phyloP scores from a whole-genome alignment of 2,329 filamentous ascomycete species.

The Paecilomyces sp. region DNA sequence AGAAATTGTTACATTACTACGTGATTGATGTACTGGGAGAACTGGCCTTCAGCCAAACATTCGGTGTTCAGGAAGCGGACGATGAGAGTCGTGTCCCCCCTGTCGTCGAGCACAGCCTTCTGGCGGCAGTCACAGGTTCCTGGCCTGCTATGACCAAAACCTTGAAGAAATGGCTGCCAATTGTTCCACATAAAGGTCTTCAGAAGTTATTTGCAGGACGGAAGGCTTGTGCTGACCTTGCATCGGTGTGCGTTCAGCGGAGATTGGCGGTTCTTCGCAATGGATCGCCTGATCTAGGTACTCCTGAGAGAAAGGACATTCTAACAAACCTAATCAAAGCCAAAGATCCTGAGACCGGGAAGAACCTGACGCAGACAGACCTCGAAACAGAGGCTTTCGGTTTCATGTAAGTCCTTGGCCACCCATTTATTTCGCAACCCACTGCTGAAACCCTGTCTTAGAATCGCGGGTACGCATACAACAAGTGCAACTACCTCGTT shows the following conservation, averaged over 20 bases:
- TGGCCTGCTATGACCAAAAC: conserved; percentile 17
- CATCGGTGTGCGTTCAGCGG: conserved; percentile 1
- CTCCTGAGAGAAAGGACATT: conserved; percentile 20
- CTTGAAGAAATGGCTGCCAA: conserved; percentile 19
- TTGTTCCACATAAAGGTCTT: conserved; percentile 12
- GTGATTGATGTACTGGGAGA: neutral
- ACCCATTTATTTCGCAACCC: neutral
- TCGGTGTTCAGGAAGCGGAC: conserved; percentile 19
- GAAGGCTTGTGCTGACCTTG: conserved; percentile 1
- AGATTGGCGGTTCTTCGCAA: neutral
- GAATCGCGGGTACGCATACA: conserved; percentile 28
- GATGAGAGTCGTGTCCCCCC: conserved; percentile 23
- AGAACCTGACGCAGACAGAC: conserved; percentile 19
- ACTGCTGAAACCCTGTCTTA: conserved; percentile 2
- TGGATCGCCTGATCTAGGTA: neutral
- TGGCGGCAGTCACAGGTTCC: conserved; percentile 21
- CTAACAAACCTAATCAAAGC: conserved; percentile 31
- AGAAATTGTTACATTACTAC: conserved; percentile 16
- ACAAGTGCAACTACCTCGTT: conserved; percentile 22
- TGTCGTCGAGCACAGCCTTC: conserved; percentile 24
- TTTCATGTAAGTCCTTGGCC: conserved; percentile 24
- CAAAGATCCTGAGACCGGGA: conserved; percentile 28
- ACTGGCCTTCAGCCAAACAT: conserved; percentile 21
- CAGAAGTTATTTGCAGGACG: conserved; percentile 16
- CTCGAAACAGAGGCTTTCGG: conserved; percentile 31